A percentile compares a stretch with the other conserved stretches of the same genome.
These are phyloP conservation scores for Aspergillus sp. DNA, from an alignment of 2,329 filamentous ascomycete genomes.

Conservation along the genomic window DNA sequence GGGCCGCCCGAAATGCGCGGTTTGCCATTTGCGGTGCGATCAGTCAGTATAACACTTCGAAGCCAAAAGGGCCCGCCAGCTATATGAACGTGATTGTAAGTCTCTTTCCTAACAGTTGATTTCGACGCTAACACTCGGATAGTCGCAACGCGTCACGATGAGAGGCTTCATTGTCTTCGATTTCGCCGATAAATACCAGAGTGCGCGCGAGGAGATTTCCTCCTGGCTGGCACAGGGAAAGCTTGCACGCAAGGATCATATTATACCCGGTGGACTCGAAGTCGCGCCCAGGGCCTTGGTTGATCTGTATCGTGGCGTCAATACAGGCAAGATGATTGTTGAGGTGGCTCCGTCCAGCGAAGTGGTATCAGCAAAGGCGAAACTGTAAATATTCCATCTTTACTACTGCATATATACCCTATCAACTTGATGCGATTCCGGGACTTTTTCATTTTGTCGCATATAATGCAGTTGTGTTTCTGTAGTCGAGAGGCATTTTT, in stretches of 20 bases:
- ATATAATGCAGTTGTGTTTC: too few species aligned
- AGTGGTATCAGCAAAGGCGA: conserved; percentile 37
- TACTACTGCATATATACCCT: too few species aligned
- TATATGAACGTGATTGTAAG: conserved; percentile 43
- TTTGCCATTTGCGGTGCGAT: conserved; percentile 73
- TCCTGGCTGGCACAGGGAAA: conserved; percentile 71
- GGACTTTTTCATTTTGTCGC: too few species aligned
- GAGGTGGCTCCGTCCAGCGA: conserved; percentile 40
- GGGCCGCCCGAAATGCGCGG: conserved; percentile 62
- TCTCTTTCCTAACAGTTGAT: background rate
- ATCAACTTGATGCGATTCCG: too few species aligned
- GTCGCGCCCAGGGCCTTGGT: conserved; percentile 64
- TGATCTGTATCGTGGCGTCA: conserved; percentile 66
- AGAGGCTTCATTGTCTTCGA: conserved; percentile 75
- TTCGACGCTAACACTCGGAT: conserved; percentile 14
- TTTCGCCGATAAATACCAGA: conserved; percentile 57
- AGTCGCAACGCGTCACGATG: conserved; percentile 51
- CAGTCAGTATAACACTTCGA: conserved; percentile 64
- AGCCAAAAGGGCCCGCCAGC: conserved; percentile 57
- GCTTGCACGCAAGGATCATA: conserved; percentile 69
- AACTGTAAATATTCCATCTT: conserved; percentile 34
- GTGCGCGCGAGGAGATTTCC: conserved; percentile 61
- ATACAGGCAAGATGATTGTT: conserved; percentile 65
- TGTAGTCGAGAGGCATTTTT: too few species aligned
- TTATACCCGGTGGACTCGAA: conserved; percentile 67